Conservation (phyloP, 1,284 basidiomycete genomes). For the Ustilago cynodontis region DNA sequence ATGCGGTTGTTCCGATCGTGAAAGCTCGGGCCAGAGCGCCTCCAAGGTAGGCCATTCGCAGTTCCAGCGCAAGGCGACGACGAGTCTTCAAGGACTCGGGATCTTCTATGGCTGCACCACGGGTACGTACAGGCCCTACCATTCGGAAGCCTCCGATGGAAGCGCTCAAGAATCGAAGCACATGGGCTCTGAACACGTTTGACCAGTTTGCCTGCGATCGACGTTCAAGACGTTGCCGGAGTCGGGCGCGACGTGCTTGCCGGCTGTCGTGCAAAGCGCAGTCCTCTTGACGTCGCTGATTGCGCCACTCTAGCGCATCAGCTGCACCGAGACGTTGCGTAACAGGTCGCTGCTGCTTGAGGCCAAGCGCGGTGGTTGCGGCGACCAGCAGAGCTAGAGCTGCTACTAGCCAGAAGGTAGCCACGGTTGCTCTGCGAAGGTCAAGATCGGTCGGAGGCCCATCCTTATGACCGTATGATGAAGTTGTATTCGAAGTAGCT, state of each 20-base stretch:
- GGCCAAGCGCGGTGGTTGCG: slow-evolving; percentile 27
- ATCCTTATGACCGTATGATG: background rate
- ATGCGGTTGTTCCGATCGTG: slow-evolving; percentile 61
- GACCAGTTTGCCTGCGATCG: slow-evolving; percentile 20
- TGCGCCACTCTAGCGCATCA: slow-evolving; percentile 1
- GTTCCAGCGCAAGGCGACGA: slow-evolving; percentile 22
- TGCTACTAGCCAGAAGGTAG: slow-evolving; percentile 48
- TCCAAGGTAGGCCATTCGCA: slow-evolving; percentile 56
- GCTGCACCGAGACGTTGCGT: slow-evolving; percentile 1
- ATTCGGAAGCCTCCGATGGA: slow-evolving; percentile 42
- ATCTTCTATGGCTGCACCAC: background rate
- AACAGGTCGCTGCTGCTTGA: slow-evolving; percentile 2
- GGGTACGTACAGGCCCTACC: slow-evolving; percentile 13
- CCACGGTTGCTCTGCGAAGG: slow-evolving; percentile 35
- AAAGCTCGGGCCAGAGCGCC: slow-evolving; percentile 52
- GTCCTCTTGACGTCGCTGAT: slow-evolving; percentile 12
- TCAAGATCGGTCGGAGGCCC: slow-evolving; percentile 16
- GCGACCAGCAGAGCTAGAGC: slow-evolving; percentile 34
- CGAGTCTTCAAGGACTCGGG: slow-evolving; percentile 4
- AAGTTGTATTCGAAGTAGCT: background rate
- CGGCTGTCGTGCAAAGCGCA: slow-evolving; percentile 44
- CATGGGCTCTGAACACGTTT: slow-evolving; percentile 21
- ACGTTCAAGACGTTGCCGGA: slow-evolving; percentile 29
- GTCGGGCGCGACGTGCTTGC: slow-evolving; percentile 34
- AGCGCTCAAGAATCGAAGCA: slow-evolving; percentile 12